Conservation (phyloP, 2,329 filamentous ascomycete genomes). For the Phialocephala sp. region DNA sequence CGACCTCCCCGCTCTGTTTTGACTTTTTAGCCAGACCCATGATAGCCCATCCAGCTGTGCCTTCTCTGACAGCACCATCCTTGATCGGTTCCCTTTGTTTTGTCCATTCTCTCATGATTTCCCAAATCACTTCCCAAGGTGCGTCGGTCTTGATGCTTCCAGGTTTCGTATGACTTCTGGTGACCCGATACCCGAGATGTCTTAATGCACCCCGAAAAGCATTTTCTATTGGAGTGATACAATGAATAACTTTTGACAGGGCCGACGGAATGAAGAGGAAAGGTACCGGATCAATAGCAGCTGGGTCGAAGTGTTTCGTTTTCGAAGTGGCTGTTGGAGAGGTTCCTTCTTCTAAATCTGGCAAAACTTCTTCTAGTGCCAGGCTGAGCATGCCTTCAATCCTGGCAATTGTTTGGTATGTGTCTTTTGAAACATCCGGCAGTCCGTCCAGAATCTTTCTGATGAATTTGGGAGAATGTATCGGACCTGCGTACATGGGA, state of each 20-base stretch:
- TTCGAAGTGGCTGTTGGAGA: slow-evolving; percentile 47
- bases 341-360: slow-evolving; percentile 28
- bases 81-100: slow-evolving; percentile 81
- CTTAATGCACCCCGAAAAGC: slow-evolving; percentile 81
- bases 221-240: slow-evolving; percentile 78
- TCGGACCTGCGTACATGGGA: slow-evolving; percentile 91
- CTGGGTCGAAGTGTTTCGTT: slow-evolving; percentile 56
- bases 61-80: slow-evolving; percentile 69
- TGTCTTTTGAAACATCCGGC: slow-evolving; percentile 66
- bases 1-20: slow-evolving; percentile 43
- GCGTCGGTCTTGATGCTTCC: slow-evolving; percentile 95
- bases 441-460: slow-evolving; percentile 77
- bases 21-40: slow-evolving; percentile 49
- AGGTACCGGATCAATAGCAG: slow-evolving; percentile 73
- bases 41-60: slow-evolving; percentile 75
- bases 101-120: slow-evolving; percentile 91
- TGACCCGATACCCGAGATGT: slow-evolving; percentile 80
- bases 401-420: slow-evolving; percentile 80
- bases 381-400: slow-evolving; percentile 92
- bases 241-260: slow-evolving; percentile 79
- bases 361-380: slow-evolving; percentile 74
- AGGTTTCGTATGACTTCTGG: slow-evolving; percentile 85
- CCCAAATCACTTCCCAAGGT: slow-evolving; percentile 88
- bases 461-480: slow-evolving; percentile 87
- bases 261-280: slow-evolving; percentile 85